Evolutionary conservation across 2,329 filamentous ascomycete genomes (phyloP).

Genomic region (Ceratocystis harringtonii): DNA sequence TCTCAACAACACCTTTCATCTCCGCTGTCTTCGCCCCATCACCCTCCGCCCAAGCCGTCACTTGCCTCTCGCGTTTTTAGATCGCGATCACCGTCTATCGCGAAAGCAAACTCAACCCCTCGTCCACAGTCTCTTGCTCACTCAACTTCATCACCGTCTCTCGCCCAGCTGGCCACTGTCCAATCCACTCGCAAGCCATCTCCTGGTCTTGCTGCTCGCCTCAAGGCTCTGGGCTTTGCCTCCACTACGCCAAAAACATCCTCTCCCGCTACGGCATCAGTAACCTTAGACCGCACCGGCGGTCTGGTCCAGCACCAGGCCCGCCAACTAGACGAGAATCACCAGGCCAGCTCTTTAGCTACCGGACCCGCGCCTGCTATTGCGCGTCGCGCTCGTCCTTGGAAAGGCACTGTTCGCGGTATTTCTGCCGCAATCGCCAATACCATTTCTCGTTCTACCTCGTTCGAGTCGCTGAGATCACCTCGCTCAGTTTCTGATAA

Average conservation of each 20-base stretch:
- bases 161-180: conserved; percentile 19
- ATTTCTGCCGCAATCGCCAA: conserved; percentile 23
- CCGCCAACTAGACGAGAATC: conserved; percentile 51
- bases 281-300: conserved; percentile 39
- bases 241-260: conserved; percentile 19
- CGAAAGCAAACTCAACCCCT: conserved; percentile 20
- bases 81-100: conserved; percentile 19
- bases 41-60: neutral
- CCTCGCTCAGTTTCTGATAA: conserved; percentile 10
- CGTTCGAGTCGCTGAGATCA: conserved; percentile 18
- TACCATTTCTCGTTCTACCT: conserved; percentile 11
- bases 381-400: conserved; percentile 53
- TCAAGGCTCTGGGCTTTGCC: conserved; percentile 50
- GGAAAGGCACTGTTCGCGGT: conserved; percentile 46
- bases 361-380: conserved; percentile 29
- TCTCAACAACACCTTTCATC: neutral
- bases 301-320: conserved; percentile 57
- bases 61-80: conserved; percentile 15
- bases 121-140: conserved; percentile 16
- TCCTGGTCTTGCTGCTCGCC: conserved; percentile 47
- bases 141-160: conserved; percentile 20
- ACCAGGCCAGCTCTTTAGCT: conserved; percentile 38
- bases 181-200: conserved; percentile 40
- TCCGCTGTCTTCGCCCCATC: neutral
- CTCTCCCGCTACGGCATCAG: conserved; percentile 17